Conservation (phyloP, 1,284 basidiomycete species). For the Sporisorium sorghi region DNA sequence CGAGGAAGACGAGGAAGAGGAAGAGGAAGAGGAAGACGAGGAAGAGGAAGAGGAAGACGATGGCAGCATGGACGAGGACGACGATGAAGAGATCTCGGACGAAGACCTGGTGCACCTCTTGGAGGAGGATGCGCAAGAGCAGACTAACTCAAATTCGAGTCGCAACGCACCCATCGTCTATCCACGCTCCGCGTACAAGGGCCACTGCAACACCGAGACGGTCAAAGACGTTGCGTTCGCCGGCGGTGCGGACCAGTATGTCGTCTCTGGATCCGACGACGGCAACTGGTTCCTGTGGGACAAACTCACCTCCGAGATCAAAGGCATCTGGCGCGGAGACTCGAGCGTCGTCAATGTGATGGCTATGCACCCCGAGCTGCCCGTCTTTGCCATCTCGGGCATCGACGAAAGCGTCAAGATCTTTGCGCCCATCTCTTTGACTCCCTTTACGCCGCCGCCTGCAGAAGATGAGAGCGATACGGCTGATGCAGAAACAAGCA, state of each 20-base stretch:
- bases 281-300: conserved; percentile 77
- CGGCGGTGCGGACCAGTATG: conserved; percentile 80
- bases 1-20: not conserved
- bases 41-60: not conserved
- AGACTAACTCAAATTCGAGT: not conserved
- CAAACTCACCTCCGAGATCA: conserved; percentile 38
- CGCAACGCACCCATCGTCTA: conserved; percentile 73
- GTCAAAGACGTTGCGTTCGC: conserved; percentile 93
- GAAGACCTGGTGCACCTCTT: conserved; percentile 17
- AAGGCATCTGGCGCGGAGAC: conserved; percentile 54
- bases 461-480: not conserved
- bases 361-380: conserved; percentile 82
- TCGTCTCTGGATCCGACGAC: conserved; percentile 90
- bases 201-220: conserved; percentile 85
- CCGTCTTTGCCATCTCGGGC: conserved; percentile 85
- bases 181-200: conserved; percentile 78
- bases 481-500: not conserved
- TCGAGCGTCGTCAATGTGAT: conserved; percentile 78
- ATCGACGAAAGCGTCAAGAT: conserved; percentile 90
- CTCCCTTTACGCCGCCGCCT: conserved; percentile 17
- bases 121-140: not conserved
- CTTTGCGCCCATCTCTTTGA: conserved; percentile 74
- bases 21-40: not conserved
- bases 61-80: conserved; percentile 6
- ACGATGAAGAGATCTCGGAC: conserved; percentile 14